A percentile compares a stretch with the other conserved stretches of the same genome.
phyloP scores from a whole-genome alignment of 192 early-diverging fungal species.

The Umbelopsis sp. region DNA sequence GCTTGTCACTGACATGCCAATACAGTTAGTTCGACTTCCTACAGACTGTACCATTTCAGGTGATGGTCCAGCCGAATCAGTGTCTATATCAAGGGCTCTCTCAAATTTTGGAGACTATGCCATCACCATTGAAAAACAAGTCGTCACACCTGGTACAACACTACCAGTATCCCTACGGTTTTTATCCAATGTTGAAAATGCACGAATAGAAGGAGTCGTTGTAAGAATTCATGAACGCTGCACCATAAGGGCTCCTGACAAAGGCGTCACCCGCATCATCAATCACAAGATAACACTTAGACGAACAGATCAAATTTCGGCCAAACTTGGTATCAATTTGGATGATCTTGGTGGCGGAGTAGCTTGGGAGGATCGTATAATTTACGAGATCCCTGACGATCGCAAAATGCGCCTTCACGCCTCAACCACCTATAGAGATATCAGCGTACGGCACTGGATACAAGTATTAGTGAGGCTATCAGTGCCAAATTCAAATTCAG shows the following conservation, averaged over 20 bases:
- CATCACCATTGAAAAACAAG: constrained; percentile 22
- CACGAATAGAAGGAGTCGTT: constrained; percentile 11
- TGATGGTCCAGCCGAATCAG: background rate
- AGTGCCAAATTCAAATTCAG: constrained; percentile 19
- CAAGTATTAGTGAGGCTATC: constrained; percentile 24
- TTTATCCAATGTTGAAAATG: background rate
- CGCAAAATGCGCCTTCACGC: constrained; percentile 27
- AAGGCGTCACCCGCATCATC: constrained; percentile 31
- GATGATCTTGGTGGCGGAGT: constrained; percentile 11
- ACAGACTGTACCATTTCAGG: background rate
- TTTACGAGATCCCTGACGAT: constrained; percentile 30
- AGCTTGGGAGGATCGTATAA: constrained; percentile 7
- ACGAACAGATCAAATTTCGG: background rate
- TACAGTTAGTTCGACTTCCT: constrained; percentile 1
- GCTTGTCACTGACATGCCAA: background rate
- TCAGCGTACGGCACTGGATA: constrained; percentile 38
- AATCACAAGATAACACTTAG: constrained; percentile 34
- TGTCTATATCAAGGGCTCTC: background rate
- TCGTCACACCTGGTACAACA: constrained; percentile 27
- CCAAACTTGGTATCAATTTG: constrained; percentile 12
- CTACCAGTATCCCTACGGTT: constrained; percentile 29
- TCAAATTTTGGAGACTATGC: constrained; percentile 13
- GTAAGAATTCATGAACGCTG: constrained; percentile 37
- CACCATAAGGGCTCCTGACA: constrained; percentile 30
- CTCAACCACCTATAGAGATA: constrained; percentile 27